Base-by-base conservation (phyloP, 2,329 filamentous ascomycete species). In the Xylariales sp. region DNA sequence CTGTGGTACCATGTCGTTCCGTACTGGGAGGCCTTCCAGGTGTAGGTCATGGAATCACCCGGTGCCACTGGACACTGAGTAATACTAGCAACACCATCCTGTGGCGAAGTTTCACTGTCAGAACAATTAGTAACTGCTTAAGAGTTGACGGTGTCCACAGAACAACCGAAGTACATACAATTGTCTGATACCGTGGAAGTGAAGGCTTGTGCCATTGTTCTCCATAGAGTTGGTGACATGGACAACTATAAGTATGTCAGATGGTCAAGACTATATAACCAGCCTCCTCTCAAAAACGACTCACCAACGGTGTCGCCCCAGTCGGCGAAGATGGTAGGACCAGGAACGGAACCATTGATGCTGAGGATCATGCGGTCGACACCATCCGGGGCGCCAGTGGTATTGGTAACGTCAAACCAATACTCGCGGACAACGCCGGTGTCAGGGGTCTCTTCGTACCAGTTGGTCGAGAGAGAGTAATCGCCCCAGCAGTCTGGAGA, bases 101-200 rank as follows among this genome's bases (percentile, higher is more conserved):
- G 64, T 43, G 73, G 62, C 48, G 71, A 74, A 35, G 66, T 74
- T 51, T 69, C 63, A 45, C 39, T 42, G 24, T 14, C 11, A 14
- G n/a, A n/a, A n/a, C n/a, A n/a, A n/a, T n/a, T n/a, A n/a, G n/a
- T n/a, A n/a, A n/a, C n/a, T n/a, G n/a, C n/a, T n/a, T n/a, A n/a
- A n/a, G n/a, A n/a, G n/a, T n/a, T n/a, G n/a, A n/a, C n/a, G n/a
- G n/a, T n/a, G n/a, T n/a, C n/a, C n/a, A n/a, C n/a, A n/a, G n/a
- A n/a, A n/a, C n/a, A n/a, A n/a, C n/a, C n/a, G n/a, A n/a, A n/a
- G n/a, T n/a, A n/a, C n/a, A n/a, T n/a, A n/a, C n/a, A n/a, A 64
- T 52, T 84, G 77, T 5, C 75, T 70, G 24, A 84, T 62, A 16
- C 78, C 81, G 51, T 84, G 80, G 62, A 71, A 84, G 53, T 84